Evolutionary conservation across 2,329 filamentous ascomycete genomes (phyloP).

Genomic region (Ustilaginoidea virens): DNA sequence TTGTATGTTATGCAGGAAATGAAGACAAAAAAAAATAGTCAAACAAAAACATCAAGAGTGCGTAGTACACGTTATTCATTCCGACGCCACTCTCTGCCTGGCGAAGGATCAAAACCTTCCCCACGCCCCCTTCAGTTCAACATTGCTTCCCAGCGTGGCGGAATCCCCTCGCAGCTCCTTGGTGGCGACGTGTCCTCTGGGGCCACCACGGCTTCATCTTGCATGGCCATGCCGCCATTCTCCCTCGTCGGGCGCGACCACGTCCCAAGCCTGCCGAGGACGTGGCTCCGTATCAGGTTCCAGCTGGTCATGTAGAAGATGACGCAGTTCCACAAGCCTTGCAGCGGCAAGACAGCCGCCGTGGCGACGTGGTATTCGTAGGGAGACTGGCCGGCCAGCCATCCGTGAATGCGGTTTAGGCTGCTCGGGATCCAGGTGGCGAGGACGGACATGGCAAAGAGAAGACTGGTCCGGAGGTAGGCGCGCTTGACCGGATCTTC

Average conservation of each 20-base stretch:
- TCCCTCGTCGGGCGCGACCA: not conserved
- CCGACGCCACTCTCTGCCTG: too few relatives aligned
- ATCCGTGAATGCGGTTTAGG: slow-evolving; percentile 58
- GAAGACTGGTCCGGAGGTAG: slow-evolving; percentile 44
- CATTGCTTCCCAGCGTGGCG: slow-evolving; percentile 14
- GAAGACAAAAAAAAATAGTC: too few relatives aligned
- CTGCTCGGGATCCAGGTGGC: slow-evolving; percentile 52
- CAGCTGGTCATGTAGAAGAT: slow-evolving; percentile 59
- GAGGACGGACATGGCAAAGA: slow-evolving; percentile 44
- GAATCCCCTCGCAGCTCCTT: too few relatives aligned
- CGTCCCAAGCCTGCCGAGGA: slow-evolving; percentile 2
- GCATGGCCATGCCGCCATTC: slow-evolving; percentile 2
- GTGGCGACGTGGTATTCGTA: slow-evolving; percentile 55
- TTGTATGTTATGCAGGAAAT: too few relatives aligned
- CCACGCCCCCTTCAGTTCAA: slow-evolving; percentile 17
- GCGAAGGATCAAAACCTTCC: not conserved
- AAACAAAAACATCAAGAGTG: too few relatives aligned
- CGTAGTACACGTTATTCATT: too few relatives aligned
- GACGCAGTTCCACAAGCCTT: slow-evolving; percentile 67
- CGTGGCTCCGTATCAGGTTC: slow-evolving; percentile 11
- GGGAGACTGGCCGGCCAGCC: slow-evolving; percentile 35
- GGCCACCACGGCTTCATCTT: too few relatives aligned
- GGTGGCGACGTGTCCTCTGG: too few relatives aligned
- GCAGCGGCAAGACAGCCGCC: slow-evolving; percentile 57
- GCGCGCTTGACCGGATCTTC: slow-evolving; percentile 43